Evolutionary conservation across 352 stramenopile genomes (phyloP).

Genomic region (Albugo laibachii): DNA sequence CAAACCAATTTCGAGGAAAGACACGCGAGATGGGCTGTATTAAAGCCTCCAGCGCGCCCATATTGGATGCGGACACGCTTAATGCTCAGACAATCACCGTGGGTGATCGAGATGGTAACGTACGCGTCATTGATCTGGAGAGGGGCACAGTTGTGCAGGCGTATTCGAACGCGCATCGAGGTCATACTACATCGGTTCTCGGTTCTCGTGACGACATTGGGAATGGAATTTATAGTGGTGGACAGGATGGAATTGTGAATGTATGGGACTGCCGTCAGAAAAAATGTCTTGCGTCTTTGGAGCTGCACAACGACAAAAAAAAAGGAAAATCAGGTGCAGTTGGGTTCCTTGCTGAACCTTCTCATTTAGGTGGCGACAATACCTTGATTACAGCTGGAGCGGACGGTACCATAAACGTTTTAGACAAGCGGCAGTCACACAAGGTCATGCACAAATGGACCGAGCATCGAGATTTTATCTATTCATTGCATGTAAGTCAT

Average conservation of each 20-base stretch:
- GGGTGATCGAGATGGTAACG: constrained; percentile 42
- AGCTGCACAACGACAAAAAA: constrained; percentile 31
- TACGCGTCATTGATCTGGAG: constrained; percentile 40
- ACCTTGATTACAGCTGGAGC: constrained; percentile 46
- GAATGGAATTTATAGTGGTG: constrained; percentile 35
- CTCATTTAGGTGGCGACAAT: constrained; percentile 11
- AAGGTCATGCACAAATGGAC: constrained; percentile 27
- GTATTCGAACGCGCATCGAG: constrained; percentile 21
- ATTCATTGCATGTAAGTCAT: constrained; percentile 40
- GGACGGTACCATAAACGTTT: constrained; percentile 54
- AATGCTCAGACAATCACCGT: constrained; percentile 13
- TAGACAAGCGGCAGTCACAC: constrained; percentile 42
- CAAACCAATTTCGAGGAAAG: constrained; percentile 17
- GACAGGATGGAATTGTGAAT: constrained; percentile 50
- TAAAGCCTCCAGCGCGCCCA: constrained; percentile 30
- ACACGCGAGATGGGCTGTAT: constrained; percentile 29
- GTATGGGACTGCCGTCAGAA: constrained; percentile 59
- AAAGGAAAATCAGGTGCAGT: constrained; percentile 47
- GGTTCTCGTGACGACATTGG: constrained; percentile 7
- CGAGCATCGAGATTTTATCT: constrained; percentile 78
- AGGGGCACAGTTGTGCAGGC: constrained; percentile 21
- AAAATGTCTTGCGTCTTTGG: constrained; percentile 9
- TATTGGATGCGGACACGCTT: constrained; percentile 24
- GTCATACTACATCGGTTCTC: constrained; percentile 43
- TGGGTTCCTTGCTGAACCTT: constrained; percentile 27